These are phyloP conservation scores for Rhododendron henanense DNA, from an alignment of 148 eudicot species.

Conservation along the genomic window DNA sequence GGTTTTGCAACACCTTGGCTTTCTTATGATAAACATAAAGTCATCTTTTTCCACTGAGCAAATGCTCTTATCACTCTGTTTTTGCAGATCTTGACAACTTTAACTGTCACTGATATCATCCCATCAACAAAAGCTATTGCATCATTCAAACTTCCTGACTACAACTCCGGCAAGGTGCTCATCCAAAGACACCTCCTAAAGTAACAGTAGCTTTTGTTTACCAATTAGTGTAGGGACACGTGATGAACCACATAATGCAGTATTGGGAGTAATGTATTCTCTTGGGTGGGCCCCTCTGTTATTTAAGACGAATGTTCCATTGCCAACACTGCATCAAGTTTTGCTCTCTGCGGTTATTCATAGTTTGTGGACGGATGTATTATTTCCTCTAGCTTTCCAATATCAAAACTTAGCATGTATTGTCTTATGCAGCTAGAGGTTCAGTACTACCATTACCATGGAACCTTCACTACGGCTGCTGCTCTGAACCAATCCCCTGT, in stretches of 20 bases:
- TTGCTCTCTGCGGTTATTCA: not conserved
- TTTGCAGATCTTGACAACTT: slow-evolving; percentile 70
- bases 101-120: slow-evolving; percentile 52
- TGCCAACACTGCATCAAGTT: not conserved
- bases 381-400: not conserved
- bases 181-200: not conserved
- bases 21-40: not conserved
- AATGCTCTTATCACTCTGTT: slow-evolving; percentile 9
- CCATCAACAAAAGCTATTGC: slow-evolving; percentile 86
- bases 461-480: slow-evolving; percentile 71
- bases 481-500: slow-evolving; percentile 66
- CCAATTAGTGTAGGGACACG: not conserved
- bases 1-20: slow-evolving; percentile 16
- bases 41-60: not conserved
- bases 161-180: slow-evolving; percentile 74
- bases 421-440: slow-evolving; percentile 58
- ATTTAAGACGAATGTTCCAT: not conserved
- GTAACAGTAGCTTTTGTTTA: not conserved
- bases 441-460: slow-evolving; percentile 88
- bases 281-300: not conserved
- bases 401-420: not conserved
- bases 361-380: not conserved
- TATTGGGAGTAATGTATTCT: not conserved
- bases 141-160: slow-evolving; percentile 71
- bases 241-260: not conserved